A percentile compares a stretch with the other conserved stretches of the same genome.
Evolutionary conservation across 805 yeast species (phyloP).

Genomic region (Tetrapisispora arboricola): DNA sequence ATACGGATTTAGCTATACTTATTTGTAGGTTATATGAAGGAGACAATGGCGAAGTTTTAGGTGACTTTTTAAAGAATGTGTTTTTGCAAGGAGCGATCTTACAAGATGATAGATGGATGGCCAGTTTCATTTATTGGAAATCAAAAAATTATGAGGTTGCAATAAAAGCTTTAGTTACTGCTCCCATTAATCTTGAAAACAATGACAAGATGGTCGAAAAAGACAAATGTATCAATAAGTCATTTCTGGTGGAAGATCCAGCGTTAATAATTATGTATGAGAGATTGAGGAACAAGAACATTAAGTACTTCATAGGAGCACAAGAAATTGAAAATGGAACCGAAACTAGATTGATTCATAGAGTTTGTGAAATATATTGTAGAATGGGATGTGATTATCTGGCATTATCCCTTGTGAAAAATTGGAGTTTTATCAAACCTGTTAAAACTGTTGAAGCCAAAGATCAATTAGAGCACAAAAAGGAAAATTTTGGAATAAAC

Average conservation of each 20-base stretch:
- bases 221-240: conserved; percentile 29
- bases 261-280: conserved; percentile 59
- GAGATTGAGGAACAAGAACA: conserved; percentile 44
- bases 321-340: conserved; percentile 30
- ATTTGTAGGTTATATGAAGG: conserved; percentile 70
- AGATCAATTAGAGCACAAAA: conserved; percentile 3
- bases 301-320: conserved; percentile 42
- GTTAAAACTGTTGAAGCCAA: conserved; percentile 2
- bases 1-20: conserved; percentile 65
- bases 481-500: conserved; percentile 6
- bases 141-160: conserved; percentile 40
- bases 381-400: conserved; percentile 90
- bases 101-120: conserved; percentile 68
- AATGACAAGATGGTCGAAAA: conserved; percentile 24
- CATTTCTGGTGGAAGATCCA: conserved; percentile 68
- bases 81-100: conserved; percentile 48
- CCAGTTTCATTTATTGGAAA: conserved; percentile 75
- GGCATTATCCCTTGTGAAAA: conserved; percentile 48
- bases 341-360: conserved; percentile 54
- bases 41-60: conserved; percentile 46
- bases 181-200: conserved; percentile 35
- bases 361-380: conserved; percentile 56
- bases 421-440: conserved; percentile 50
- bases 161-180: conserved; percentile 53
- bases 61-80: conserved; percentile 37